Base-by-base conservation (phyloP, 2,329 filamentous ascomycete genomes). In the Corniculantispora saksenae region DNA sequence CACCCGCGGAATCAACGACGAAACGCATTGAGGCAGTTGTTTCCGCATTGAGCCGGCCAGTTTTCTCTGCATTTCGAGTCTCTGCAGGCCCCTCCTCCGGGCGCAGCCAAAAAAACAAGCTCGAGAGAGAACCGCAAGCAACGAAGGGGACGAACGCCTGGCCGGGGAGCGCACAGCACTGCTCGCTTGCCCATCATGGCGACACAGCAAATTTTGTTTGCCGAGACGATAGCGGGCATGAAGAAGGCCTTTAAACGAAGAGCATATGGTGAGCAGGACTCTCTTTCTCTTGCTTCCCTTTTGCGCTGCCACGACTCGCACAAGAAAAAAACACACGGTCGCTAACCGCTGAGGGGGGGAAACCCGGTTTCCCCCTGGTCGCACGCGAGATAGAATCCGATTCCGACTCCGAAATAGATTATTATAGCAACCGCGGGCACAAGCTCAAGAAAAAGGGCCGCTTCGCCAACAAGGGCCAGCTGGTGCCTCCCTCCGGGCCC, bases 381-480 rank as follows among this genome's bases (percentile, higher is more conserved):
- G 50, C 50, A 17, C 67, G 54, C 69, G 63, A 54, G 61, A 64
- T 77, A 93, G 91, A 92, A 67, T 92, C 89, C 70, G 91, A 94
- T 75, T 92, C 90, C 66, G 92, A 94, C 76, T 88, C 89, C 66
- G 85, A 87, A 63, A 88, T 93, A 71, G 84, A 89, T 66, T 83
- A 85, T 70, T 86, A 85, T 70, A 90, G 88, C 65, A 93, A 93
- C 76, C 89, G 91, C 73, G 91, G 90, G 67, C 87, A 92, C 77
- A 94, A 94, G 75, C 82, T 94, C 54, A 92, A 93, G 81, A 91
- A 88, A 76, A 85, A 87, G 71, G 89, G 91, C 53, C 85, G 87
- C 70, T 91, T 91, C 73, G 85, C 91, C 54, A 89, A 86, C 70
- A 83, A 88, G 72, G 91, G 91, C 66, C 88, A 89, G 71, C 81